phyloP scores from a whole-genome alignment of 371 early-diverging fungal genomes.

The Cokeromyces recurvatus region DNA sequence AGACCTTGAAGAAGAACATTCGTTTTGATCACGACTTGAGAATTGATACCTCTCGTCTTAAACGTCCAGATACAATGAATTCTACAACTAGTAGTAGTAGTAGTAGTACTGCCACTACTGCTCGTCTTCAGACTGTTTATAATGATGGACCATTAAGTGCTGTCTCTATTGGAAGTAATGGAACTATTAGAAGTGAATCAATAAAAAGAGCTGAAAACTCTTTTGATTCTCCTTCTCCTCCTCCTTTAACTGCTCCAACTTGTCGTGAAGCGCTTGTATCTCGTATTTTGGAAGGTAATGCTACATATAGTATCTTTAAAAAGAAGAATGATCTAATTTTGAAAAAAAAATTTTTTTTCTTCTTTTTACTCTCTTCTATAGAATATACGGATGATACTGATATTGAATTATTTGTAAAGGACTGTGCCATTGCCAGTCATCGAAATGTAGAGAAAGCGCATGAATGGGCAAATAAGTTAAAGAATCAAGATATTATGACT shows the following conservation, averaged over 20 bases:
- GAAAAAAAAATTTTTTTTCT: no score
- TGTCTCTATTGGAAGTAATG: slow-evolving; percentile 8
- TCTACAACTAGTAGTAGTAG: no score
- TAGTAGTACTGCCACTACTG: neutral
- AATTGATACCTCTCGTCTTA: slow-evolving; percentile 13
- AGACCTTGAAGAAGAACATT: neutral
- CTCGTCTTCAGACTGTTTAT: neutral
- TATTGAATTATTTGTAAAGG: slow-evolving; percentile 67
- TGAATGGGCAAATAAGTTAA: slow-evolving; percentile 69
- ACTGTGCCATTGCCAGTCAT: slow-evolving; percentile 62
- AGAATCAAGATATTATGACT: slow-evolving; percentile 75
- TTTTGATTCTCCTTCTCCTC: slow-evolving; percentile 14
- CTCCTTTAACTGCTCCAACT: slow-evolving; percentile 5
- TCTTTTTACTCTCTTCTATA: slow-evolving; percentile 6
- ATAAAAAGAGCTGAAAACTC: neutral
- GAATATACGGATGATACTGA: slow-evolving; percentile 57
- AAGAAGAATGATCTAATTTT: neutral
- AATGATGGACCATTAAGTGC: slow-evolving; percentile 7
- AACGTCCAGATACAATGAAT: slow-evolving; percentile 3
- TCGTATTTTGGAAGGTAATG: slow-evolving; percentile 36
- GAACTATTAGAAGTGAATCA: slow-evolving; percentile 6
- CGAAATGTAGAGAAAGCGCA: slow-evolving; percentile 67
- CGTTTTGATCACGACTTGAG: slow-evolving; percentile 14
- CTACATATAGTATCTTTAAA: neutral
- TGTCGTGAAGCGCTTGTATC: slow-evolving; percentile 40